A percentile compares a stretch with the other conserved stretches of the same genome.
Conservation (phyloP, 805 yeast genomes). For the Monosporozyma solicola region DNA sequence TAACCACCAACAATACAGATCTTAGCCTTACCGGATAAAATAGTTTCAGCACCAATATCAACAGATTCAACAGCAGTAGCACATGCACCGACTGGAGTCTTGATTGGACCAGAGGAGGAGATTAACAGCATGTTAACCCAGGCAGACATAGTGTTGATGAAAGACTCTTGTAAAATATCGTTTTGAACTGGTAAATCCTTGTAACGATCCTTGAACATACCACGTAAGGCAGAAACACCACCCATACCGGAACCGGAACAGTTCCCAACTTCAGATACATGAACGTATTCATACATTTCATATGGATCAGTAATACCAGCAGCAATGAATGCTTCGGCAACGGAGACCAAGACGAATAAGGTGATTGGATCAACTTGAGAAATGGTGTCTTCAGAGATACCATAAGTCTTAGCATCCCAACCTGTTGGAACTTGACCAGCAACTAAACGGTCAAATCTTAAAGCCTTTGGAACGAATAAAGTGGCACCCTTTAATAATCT, state of each 20-base stretch:
- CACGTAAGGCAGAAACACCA: constrained; percentile 94
- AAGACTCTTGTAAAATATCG: constrained; percentile 95
- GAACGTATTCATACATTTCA: constrained; percentile 96
- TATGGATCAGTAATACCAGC: constrained; percentile 98
- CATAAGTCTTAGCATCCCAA: constrained; percentile 92
- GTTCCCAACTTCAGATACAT: constrained; percentile 97
- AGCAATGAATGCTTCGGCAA: constrained; percentile 86
- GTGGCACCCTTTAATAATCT: constrained; percentile 88
- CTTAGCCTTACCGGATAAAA: constrained; percentile 88
- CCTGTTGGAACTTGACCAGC: constrained; percentile 92
- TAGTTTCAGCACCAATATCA: constrained; percentile 92
- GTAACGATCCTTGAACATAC: constrained; percentile 95
- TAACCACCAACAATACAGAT: constrained; percentile 97
- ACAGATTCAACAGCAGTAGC: constrained; percentile 98
- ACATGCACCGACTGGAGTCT: constrained; percentile 99
- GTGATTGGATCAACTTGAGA: constrained; percentile 96
- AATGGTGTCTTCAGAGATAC: constrained; percentile 88
- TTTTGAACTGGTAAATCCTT: constrained; percentile 91
- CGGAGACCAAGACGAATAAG: constrained; percentile 82
- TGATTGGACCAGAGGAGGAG: constrained; percentile 97
- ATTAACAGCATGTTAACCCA: constrained; percentile 98
- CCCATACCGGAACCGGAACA: constrained; percentile 99
- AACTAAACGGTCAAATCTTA: constrained; percentile 59
- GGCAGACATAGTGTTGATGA: constrained; percentile 98
- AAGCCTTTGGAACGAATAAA: constrained; percentile 74